phyloP scores from a whole-genome alignment of 2,329 filamentous ascomycete genomes.

The Plectosphaerella cucumerina region DNA sequence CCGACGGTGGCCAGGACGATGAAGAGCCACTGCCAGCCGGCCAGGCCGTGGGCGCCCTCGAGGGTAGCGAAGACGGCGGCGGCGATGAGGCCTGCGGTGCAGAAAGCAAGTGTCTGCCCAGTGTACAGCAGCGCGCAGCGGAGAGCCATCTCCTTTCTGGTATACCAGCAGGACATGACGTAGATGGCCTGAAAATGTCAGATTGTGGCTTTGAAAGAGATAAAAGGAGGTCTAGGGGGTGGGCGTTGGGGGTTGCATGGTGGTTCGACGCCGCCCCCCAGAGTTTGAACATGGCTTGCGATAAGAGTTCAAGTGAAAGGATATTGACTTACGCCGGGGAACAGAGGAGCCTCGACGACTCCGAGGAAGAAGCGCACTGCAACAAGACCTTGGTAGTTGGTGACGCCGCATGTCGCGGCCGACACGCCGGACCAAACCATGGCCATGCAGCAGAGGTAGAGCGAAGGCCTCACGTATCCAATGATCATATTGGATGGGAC shows the following conservation, averaged over 20 bases:
- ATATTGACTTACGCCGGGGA: conserved; percentile 9
- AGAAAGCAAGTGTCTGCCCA: conserved; percentile 16
- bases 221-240: background rate
- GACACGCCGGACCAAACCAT: conserved; percentile 13
- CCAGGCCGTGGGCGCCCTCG: background rate
- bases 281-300: no score
- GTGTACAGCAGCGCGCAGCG: conserved; percentile 18
- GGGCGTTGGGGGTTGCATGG: no score
- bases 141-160: conserved; percentile 18
- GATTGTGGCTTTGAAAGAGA: background rate
- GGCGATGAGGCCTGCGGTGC: conserved; percentile 13
- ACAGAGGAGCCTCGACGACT: conserved; percentile 12
- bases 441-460: conserved; percentile 13
- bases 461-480: conserved; percentile 10
- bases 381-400: conserved; percentile 12
- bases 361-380: conserved; percentile 13
- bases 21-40: conserved; percentile 1
- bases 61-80: background rate
- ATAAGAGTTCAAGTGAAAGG: no score
- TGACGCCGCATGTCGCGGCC: conserved; percentile 13
- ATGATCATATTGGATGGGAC: conserved; percentile 25
- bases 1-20: conserved; percentile 25
- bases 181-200: conserved; percentile 9
- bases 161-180: conserved; percentile 19
- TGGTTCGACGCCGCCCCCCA: no score